Evolutionary conservation across 2,329 filamentous ascomycete genomes (phyloP).

Genomic region (Aspergillus sp.): DNA sequence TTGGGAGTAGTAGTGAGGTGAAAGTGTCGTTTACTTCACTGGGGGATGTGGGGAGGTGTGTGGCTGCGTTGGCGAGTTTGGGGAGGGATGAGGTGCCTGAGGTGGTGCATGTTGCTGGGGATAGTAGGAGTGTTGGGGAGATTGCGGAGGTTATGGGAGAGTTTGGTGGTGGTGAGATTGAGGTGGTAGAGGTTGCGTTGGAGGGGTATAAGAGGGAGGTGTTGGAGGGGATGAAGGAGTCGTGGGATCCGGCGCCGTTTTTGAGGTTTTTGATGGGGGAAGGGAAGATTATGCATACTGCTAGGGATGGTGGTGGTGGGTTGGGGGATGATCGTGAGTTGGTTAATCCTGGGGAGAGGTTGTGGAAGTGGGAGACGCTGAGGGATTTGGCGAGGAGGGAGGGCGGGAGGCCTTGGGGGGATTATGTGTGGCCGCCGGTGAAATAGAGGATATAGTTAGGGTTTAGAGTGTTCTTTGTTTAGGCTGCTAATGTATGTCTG

Average conservation of each 20-base stretch:
- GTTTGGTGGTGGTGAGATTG: slow-evolving; percentile 25
- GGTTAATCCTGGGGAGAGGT: slow-evolving; percentile 30
- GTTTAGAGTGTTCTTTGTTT: too few relatives aligned
- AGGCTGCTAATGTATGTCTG: neutral
- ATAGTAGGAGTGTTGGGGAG: slow-evolving; percentile 26
- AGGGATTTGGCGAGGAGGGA: slow-evolving; percentile 29
- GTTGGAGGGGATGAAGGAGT: slow-evolving; percentile 5
- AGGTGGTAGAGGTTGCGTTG: slow-evolving; percentile 26
- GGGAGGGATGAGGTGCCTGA: slow-evolving; percentile 26
- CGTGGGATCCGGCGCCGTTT: slow-evolving; percentile 29
- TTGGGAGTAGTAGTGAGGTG: slow-evolving; percentile 25
- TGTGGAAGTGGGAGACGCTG: slow-evolving; percentile 36
- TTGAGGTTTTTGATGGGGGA: slow-evolving; percentile 40
- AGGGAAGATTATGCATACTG: slow-evolving; percentile 28
- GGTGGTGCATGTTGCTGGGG: slow-evolving; percentile 29
- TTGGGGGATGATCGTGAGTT: slow-evolving; percentile 32
- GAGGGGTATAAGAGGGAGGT: slow-evolving; percentile 26
- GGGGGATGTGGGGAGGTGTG: slow-evolving; percentile 32
- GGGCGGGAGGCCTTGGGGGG: slow-evolving; percentile 27
- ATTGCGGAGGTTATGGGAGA: slow-evolving; percentile 30
- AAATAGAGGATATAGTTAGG: too few relatives aligned
- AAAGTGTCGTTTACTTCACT: slow-evolving; percentile 35
- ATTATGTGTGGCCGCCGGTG: slow-evolving; percentile 17
- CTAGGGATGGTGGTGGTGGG: slow-evolving; percentile 12
- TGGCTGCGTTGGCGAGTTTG: slow-evolving; percentile 29